Evolutionary conservation across 1,284 basidiomycete species (phyloP), one percentile per base, ranked within the genome.

Genomic region (Apiotrichum siamense): DNA sequence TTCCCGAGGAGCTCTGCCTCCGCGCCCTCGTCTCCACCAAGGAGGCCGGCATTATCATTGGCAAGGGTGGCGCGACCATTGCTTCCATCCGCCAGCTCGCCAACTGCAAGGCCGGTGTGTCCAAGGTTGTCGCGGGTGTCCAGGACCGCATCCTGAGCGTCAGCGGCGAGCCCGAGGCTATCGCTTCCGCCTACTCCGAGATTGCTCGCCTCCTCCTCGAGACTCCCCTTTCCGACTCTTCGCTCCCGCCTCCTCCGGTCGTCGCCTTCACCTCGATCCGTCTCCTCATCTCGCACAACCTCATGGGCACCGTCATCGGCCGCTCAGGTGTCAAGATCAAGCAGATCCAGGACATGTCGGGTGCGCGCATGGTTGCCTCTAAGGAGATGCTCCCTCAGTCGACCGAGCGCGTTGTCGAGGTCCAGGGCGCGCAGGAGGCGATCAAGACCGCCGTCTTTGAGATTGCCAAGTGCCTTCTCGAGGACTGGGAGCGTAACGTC

Each of bases 261-360:
- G 76, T 81, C 62, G 78, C 85, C 44, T 84, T 89, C 74, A 92
- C 91, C 49, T 88, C 91, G 55, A 86, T 97, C 70, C 88, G 91
- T 54, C 87, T 96, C 59, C 83, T 99, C 66, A 91, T 99, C 72
- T 96, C 92, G 48, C 93, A 98, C 79, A 94, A 96, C 74, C 83
- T 97, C 61, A 99, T 99, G 96, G 96, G 96, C 49, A 94, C 92
- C 51, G 90, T 99, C 75, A 99, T 99, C 65, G 96, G 96, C 61
- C 89, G 94, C 65, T 87, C 79, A 54, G 96, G 96, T 60, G 84
- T 89, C 73, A 98, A 97, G 83, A 99, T 99, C 77, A 98, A 98
- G 79, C 90, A 93, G 73, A 99, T 99, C 73, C 96, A 99, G 73
- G 96, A 98, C 75, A 80, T 83, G 45, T 96, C 92, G 46, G 96